These are phyloP conservation scores for Xerocomellus amylosporus DNA, from an alignment of 768 basidiomycete species.

Conservation along the genomic window DNA sequence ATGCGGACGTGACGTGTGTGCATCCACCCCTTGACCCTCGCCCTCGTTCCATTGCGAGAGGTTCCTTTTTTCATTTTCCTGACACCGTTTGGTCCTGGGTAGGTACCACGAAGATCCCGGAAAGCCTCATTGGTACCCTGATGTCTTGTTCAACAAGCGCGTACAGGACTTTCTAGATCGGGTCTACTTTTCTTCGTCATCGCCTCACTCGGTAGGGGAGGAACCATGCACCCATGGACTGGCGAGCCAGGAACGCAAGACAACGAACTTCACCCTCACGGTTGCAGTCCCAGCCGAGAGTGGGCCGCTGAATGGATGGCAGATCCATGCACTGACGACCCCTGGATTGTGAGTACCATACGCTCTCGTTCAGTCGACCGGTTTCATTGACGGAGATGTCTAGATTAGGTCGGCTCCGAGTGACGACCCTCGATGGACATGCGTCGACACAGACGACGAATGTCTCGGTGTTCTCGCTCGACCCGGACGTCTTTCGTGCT, in stretches of 20 bases:
- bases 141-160: constrained; percentile 50
- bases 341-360: constrained; percentile 60
- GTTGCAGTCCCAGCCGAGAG: constrained; percentile 65
- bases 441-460: constrained; percentile 25
- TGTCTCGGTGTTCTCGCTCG: constrained; percentile 24
- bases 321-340: constrained; percentile 51
- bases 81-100: not conserved
- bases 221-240: not conserved
- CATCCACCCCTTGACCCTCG: not conserved
- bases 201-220: not conserved
- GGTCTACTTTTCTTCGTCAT: constrained; percentile 13
- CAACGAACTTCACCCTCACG: constrained; percentile 61
- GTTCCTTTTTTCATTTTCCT: not conserved
- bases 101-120: constrained; percentile 64
- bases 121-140: constrained; percentile 68
- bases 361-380: not conserved
- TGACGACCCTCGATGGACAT: constrained; percentile 5
- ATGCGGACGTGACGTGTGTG: constrained; percentile 52
- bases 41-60: not conserved
- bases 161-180: constrained; percentile 58
- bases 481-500: not conserved
- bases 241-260: not conserved
- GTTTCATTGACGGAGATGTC: not conserved
- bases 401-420: constrained; percentile 24
- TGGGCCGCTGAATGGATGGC: constrained; percentile 70